Conservation (phyloP, 371 early-diverging fungal species). For the Lichtheimia corymbifera region DNA sequence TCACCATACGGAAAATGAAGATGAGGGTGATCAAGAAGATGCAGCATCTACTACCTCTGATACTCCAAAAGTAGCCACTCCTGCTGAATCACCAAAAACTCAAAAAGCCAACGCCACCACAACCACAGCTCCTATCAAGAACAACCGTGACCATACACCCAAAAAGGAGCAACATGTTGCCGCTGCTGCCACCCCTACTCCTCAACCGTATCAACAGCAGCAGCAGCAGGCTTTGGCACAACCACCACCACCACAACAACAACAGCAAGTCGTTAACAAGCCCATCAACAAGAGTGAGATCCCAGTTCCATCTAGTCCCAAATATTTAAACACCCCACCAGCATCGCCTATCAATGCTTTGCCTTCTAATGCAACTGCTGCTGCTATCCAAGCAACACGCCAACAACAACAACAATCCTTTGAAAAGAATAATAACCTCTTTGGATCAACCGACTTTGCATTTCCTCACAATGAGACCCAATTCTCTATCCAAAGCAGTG, state of each 20-base stretch:
- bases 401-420: neutral
- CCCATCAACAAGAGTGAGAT: too few species aligned
- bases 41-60: neutral
- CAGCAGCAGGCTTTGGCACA: neutral
- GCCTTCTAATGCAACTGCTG: too few species aligned
- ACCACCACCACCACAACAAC: neutral
- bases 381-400: neutral
- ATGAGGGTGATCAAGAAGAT: neutral
- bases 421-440: neutral
- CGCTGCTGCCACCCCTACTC: neutral
- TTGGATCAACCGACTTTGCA: constrained; percentile 6
- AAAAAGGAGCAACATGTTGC: neutral
- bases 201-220: neutral
- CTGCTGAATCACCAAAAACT: neutral
- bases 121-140: neutral
- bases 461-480: constrained; percentile 16
- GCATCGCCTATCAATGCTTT: neutral
- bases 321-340: neutral
- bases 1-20: neutral
- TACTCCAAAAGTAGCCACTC: neutral
- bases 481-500: constrained; percentile 10
- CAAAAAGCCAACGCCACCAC: neutral
- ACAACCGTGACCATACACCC: neutral
- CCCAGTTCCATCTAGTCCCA: neutral
- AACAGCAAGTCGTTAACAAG: neutral